Percentiles rank a stretch among this genome's conserved stretches.
Conservation (phyloP, 495 filamentous ascomycete species). For the Lepidopterella palustris region DNA sequence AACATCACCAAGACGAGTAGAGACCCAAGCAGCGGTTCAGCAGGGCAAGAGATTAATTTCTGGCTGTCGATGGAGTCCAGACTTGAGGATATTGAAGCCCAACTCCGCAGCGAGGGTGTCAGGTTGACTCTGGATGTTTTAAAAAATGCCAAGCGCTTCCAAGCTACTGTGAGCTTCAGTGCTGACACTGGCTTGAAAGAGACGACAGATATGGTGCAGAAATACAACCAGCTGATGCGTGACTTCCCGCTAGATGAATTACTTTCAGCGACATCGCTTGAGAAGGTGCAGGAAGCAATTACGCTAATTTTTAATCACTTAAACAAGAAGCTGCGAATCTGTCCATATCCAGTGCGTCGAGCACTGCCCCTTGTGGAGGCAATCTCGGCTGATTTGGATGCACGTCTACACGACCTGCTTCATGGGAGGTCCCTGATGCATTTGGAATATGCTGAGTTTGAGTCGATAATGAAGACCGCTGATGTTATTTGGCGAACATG, state of each 20-base stretch:
- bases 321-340: constrained; percentile 94
- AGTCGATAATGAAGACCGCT: constrained; percentile 71
- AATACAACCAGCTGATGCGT: constrained; percentile 96
- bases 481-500: constrained; percentile 82
- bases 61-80: constrained; percentile 94
- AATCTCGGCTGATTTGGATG: constrained; percentile 90
- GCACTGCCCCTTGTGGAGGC: constrained; percentile 93
- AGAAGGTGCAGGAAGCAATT: constrained; percentile 86
- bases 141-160: constrained; percentile 90
- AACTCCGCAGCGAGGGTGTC: constrained; percentile 82
- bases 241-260: constrained; percentile 96
- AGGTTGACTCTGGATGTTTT: constrained; percentile 87
- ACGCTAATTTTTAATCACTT: constrained; percentile 82
- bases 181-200: constrained; percentile 94
- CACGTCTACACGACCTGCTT: constrained; percentile 74
- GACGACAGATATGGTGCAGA: constrained; percentile 88
- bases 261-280: constrained; percentile 79
- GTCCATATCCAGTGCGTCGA: constrained; percentile 85
- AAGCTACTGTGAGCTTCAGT: constrained; percentile 90
- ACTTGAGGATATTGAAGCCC: constrained; percentile 80
- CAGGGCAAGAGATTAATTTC: constrained; percentile 95
- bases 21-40: constrained; percentile 80
- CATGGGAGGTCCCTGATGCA: constrained; percentile 84
- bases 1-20: constrained; percentile 91
- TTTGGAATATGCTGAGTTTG: constrained; percentile 84